A percentile compares a stretch with the other conserved stretches of the same genome.
phyloP scores from a whole-genome alignment of 441 rosid species.

The California macrophylla region DNA sequence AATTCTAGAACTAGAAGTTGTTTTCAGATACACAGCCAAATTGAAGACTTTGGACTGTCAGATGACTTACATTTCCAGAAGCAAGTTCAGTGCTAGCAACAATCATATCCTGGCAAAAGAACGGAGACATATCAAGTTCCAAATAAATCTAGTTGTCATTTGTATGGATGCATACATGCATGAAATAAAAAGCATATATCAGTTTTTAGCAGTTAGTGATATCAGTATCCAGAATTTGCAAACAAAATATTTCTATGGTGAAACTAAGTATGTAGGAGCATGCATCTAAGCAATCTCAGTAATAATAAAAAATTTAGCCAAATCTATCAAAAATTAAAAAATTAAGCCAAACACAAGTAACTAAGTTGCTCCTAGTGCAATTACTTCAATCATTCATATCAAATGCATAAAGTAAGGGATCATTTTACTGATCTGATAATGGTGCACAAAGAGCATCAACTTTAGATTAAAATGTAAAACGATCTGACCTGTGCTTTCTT shows the following conservation, averaged over 20 bases:
- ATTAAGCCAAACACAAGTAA: background rate
- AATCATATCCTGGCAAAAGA: slow-evolving; percentile 48
- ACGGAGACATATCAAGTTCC: background rate
- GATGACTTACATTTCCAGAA: slow-evolving; percentile 32
- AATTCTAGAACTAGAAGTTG: background rate
- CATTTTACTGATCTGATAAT: background rate
- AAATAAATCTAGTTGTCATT: background rate
- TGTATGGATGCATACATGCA: background rate
- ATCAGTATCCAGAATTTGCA: background rate
- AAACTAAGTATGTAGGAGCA: background rate
- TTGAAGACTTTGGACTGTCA: slow-evolving; percentile 2
- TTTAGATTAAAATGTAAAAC: slow-evolving; percentile 8
- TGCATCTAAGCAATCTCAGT: background rate
- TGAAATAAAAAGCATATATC: background rate
- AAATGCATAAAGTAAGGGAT: background rate
- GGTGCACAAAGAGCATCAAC: slow-evolving; percentile 1
- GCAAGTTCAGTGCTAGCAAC: slow-evolving; percentile 38
- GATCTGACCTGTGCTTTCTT: slow-evolving; percentile 56
- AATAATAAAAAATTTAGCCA: background rate
- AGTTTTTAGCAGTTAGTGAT: background rate
- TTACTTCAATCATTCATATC: background rate
- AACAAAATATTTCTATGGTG: slow-evolving; percentile 10
- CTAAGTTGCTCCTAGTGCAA: slow-evolving; percentile 4
- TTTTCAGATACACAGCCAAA: background rate
- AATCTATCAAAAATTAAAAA: too few species aligned